Percentiles rank a stretch among this genome's conserved stretches.
Conservation (phyloP, 2,329 filamentous ascomycete species). For the Colletotrichum zoysiae region DNA sequence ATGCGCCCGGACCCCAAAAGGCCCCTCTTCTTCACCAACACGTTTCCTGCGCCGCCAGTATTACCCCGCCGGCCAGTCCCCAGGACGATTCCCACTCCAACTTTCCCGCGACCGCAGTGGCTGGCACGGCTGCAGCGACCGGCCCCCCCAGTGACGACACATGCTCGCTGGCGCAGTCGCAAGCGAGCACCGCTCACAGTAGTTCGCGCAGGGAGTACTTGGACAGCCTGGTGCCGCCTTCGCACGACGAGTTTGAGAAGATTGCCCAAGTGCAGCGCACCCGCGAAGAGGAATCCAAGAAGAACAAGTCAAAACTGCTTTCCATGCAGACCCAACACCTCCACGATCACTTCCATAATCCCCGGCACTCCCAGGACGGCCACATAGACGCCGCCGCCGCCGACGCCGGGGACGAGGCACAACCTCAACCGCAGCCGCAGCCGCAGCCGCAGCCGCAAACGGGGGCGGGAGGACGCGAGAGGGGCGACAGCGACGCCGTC, state of each 20-base stretch:
- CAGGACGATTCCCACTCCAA: conserved; percentile 17
- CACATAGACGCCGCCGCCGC: neutral
- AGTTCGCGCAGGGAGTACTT: conserved; percentile 59
- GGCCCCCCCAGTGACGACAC: conserved; percentile 36
- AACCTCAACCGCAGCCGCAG: neutral
- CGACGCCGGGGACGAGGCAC: conserved; percentile 6
- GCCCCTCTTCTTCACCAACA: conserved; percentile 29
- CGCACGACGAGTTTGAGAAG: conserved; percentile 59
- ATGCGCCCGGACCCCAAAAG: conserved; percentile 26
- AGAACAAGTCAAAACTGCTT: conserved; percentile 53
- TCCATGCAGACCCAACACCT: conserved; percentile 50
- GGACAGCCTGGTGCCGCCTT: conserved; percentile 63
- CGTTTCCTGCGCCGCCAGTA: conserved; percentile 31
- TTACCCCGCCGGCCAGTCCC: conserved; percentile 40
- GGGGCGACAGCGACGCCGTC: conserved; percentile 43
- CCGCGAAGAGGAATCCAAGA: conserved; percentile 59
- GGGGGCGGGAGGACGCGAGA: neutral
- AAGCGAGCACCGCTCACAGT: conserved; percentile 28
- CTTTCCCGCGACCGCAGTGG: conserved; percentile 7
- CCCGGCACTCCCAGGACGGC: conserved; percentile 25
- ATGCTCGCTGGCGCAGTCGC: conserved; percentile 36
- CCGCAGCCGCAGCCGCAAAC: conserved; percentile 8
- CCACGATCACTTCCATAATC: conserved; percentile 42
- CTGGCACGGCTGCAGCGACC: conserved; percentile 17
- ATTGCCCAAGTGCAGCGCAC: conserved; percentile 63